Conservation (phyloP, 176 grass and related monocot genomes). For the Aechmea fasciata region DNA sequence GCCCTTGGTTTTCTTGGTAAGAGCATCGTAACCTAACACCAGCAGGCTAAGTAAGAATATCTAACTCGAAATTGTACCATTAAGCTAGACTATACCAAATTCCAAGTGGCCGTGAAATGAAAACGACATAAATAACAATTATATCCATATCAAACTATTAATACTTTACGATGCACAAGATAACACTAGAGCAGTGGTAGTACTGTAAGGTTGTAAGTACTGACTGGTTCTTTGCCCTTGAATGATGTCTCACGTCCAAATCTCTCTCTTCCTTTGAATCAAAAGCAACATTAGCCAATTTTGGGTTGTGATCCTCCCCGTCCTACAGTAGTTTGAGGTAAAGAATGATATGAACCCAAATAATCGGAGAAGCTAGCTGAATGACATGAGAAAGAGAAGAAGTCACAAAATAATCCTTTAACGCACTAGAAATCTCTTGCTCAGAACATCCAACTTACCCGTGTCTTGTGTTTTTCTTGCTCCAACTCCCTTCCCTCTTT, state of each 20-base stretch:
- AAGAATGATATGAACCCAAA: constrained; percentile 91
- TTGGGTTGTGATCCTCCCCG: constrained; percentile 42
- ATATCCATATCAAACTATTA: not conserved
- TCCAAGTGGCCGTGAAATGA: no score
- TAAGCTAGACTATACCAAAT: not conserved
- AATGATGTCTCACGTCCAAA: constrained; percentile 27
- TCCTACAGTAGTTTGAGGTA: constrained; percentile 98
- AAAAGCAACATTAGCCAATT: constrained; percentile 33
- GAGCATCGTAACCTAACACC: not conserved
- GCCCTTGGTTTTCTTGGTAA: not conserved
- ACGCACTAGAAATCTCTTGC: constrained; percentile 21
- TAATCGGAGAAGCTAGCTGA: constrained; percentile 96
- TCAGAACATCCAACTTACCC: constrained; percentile 41
- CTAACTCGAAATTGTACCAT: not conserved
- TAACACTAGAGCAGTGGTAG: not conserved
- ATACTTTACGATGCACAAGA: not conserved
- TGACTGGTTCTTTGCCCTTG: constrained; percentile 37
- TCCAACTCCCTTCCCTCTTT: constrained; percentile 65
- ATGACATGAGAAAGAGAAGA: constrained; percentile 73
- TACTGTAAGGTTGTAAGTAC: constrained; percentile 2
- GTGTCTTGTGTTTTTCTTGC: constrained; percentile 42
- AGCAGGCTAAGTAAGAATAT: not conserved
- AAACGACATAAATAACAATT: no score
- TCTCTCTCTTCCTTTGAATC: constrained; percentile 38
- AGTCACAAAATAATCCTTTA: constrained; percentile 35